Evolutionary conservation across 2,329 filamentous ascomycete species (phyloP).

Genomic region (Neonectria faginata): DNA sequence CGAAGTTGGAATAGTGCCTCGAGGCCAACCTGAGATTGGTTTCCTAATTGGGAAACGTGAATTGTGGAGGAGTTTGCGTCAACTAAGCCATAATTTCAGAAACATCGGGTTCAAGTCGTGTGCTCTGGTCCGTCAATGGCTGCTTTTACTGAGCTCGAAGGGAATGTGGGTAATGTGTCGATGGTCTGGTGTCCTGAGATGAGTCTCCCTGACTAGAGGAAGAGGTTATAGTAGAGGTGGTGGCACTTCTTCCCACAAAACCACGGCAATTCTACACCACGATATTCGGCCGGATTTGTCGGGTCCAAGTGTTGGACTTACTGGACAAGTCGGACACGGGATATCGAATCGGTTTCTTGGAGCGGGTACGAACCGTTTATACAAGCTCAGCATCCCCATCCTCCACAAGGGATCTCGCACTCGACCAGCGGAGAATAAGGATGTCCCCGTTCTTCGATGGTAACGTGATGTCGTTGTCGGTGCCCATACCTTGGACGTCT

Average conservation of each 20-base stretch:
- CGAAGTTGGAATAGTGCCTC: constrained; percentile 29
- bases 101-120: neutral
- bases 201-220: neutral
- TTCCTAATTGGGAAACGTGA: constrained; percentile 31
- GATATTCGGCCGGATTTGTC: neutral
- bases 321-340: neutral
- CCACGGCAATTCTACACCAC: neutral
- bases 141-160: neutral
- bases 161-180: neutral
- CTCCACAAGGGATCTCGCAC: constrained; percentile 72
- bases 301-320: neutral
- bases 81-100: neutral
- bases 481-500: constrained; percentile 69
- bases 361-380: constrained; percentile 49
- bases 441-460: constrained; percentile 72
- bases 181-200: neutral
- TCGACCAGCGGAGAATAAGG: constrained; percentile 78
- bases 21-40: constrained; percentile 34
- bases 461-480: constrained; percentile 71
- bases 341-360: neutral
- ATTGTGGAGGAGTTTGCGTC: neutral
- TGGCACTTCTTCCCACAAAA: neutral
- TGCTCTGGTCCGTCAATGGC: neutral
- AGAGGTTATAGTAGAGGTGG: neutral
- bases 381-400: constrained; percentile 69